phyloP scores from a whole-genome alignment of 768 basidiomycete genomes.

The Lactarius sp. region DNA sequence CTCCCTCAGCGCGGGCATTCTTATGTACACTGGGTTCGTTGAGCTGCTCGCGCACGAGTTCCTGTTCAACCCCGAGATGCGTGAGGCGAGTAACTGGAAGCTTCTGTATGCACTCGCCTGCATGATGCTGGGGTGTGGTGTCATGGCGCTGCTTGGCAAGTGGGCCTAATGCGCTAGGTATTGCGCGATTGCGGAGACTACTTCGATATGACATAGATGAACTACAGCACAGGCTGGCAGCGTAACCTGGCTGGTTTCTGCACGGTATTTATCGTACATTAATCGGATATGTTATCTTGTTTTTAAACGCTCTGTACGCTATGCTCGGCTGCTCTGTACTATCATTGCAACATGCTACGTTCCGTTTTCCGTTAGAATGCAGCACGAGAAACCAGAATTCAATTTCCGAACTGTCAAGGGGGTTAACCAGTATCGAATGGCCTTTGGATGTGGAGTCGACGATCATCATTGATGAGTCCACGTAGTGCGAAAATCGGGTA shows the following conservation, averaged over 20 bases:
- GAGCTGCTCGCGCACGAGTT: conserved; percentile 96
- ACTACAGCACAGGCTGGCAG: neutral
- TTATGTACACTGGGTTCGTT: conserved; percentile 83
- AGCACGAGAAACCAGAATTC: neutral
- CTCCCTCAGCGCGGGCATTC: conserved; percentile 78
- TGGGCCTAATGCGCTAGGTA: conserved; percentile 57
- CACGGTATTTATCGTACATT: neutral
- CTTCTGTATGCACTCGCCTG: conserved; percentile 70
- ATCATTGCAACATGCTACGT: neutral
- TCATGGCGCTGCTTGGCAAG: conserved; percentile 88
- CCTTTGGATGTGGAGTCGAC: neutral
- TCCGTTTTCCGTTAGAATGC: too few relatives aligned
- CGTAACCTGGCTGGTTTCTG: neutral
- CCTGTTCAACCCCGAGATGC: conserved; percentile 83
- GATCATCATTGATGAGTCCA: neutral
- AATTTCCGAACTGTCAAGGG: neutral
- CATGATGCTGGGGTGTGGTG: conserved; percentile 74
- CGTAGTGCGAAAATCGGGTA: too few relatives aligned
- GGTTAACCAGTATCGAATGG: neutral
- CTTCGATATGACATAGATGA: neutral
- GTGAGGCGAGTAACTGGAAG: conserved; percentile 56
- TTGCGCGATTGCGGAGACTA: neutral
- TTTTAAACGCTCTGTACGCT: neutral
- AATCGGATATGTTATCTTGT: neutral
- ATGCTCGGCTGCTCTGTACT: neutral